Conservation (phyloP, 2,329 filamentous ascomycete genomes). For the Fusarium pseudoanthophilum region DNA sequence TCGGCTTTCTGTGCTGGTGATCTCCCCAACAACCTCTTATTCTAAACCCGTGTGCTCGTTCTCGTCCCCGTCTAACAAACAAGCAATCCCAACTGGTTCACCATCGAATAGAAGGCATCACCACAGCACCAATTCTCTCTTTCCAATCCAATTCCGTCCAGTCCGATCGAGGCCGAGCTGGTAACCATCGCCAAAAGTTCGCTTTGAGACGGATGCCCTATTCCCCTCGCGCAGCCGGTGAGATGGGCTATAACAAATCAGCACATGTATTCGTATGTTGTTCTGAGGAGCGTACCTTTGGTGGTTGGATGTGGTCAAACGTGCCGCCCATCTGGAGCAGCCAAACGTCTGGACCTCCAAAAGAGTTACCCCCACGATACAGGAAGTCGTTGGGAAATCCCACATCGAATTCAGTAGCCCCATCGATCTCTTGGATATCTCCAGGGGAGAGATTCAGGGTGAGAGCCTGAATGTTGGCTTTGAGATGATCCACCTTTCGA, state of each 20-base stretch:
- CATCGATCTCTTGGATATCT: slow-evolving; percentile 75
- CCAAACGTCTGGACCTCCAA: slow-evolving; percentile 55
- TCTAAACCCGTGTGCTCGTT: background rate
- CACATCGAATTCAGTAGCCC: slow-evolving; percentile 68
- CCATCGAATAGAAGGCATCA: slow-evolving; percentile 15
- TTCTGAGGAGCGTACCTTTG: slow-evolving; percentile 46
- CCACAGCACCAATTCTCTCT: background rate
- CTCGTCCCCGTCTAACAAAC: background rate
- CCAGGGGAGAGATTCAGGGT: slow-evolving; percentile 66
- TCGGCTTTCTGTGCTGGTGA: background rate
- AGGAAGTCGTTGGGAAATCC: slow-evolving; percentile 75
- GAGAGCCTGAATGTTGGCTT: slow-evolving; percentile 76
- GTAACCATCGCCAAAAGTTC: slow-evolving; percentile 49
- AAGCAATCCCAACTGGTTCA: background rate
- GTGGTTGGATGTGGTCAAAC: slow-evolving; percentile 61
- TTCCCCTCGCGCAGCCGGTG: slow-evolving; percentile 53
- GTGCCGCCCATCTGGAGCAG: slow-evolving; percentile 59
- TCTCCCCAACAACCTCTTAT: background rate
- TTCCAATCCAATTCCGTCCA: slow-evolving; percentile 18
- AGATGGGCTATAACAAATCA: slow-evolving; percentile 52
- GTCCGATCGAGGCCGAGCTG: slow-evolving; percentile 23
- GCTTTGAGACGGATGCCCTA: slow-evolving; percentile 53
- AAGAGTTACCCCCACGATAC: slow-evolving; percentile 52
- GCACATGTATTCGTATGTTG: background rate
- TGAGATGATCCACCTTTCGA: slow-evolving; percentile 74